A percentile compares a stretch with the other conserved stretches of the same genome.
These are phyloP conservation scores for Thalassiosira mediterranea DNA, from an alignment of 352 stramenopile genomes.

Conservation along the genomic window DNA sequence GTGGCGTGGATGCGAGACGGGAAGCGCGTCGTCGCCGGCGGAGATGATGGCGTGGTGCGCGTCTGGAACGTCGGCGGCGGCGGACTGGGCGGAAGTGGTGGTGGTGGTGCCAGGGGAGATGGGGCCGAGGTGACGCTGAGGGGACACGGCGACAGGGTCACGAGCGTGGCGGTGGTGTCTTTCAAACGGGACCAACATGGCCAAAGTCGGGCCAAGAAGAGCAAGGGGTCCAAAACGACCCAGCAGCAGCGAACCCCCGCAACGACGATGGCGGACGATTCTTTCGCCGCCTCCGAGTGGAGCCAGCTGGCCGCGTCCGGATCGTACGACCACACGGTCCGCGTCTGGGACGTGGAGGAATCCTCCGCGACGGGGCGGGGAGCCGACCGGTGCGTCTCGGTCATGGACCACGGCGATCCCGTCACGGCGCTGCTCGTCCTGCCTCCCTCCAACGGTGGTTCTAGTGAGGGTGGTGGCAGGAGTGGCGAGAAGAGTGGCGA, in stretches of 20 bases:
- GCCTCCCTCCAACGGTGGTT: constrained; percentile 33
- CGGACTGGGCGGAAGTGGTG: constrained; percentile 12
- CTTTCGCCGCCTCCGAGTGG: constrained; percentile 29
- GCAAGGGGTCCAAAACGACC: constrained; percentile 1
- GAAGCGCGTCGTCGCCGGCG: constrained; percentile 52
- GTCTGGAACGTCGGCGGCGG: constrained; percentile 64
- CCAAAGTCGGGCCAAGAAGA: background rate
- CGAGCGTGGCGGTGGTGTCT: constrained; percentile 27
- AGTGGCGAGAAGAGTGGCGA: constrained; percentile 1
- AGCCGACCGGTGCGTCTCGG: constrained; percentile 61
- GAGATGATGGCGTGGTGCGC: constrained; percentile 70
- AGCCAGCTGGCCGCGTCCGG: constrained; percentile 62
- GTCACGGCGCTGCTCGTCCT: constrained; percentile 72
- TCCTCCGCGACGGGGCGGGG: constrained; percentile 23
- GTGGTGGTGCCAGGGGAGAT: constrained; percentile 7
- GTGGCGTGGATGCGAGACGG: constrained; percentile 67
- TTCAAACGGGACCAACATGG: constrained; percentile 26
- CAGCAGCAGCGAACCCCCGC: background rate
- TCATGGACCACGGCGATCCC: constrained; percentile 73
- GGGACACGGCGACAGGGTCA: constrained; percentile 72
- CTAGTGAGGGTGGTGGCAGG: constrained; percentile 18
- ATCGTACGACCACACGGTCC: constrained; percentile 81
- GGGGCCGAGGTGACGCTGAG: constrained; percentile 46
- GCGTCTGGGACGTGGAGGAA: constrained; percentile 76
- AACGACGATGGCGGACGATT: constrained; percentile 1